Evolutionary conservation across 2,329 filamentous ascomycete species (phyloP).

Genomic region (Endoconidiophora polonica): DNA sequence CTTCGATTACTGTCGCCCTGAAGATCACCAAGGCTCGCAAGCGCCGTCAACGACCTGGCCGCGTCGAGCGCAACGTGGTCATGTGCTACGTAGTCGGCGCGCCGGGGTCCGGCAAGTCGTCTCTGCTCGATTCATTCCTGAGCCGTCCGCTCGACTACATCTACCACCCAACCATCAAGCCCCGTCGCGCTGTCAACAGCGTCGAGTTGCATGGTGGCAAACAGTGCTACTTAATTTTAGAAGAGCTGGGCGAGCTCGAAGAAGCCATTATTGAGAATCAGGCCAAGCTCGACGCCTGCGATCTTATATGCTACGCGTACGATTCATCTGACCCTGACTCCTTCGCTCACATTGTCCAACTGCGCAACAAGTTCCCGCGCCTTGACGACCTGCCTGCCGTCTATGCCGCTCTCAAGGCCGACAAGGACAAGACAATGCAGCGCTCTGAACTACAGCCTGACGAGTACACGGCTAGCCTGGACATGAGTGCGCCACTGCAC

Average conservation of each 20-base stretch:
- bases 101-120: constrained; percentile 74
- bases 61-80: constrained; percentile 87
- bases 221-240: constrained; percentile 89
- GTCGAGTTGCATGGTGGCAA: constrained; percentile 92
- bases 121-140: constrained; percentile 78
- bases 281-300: constrained; percentile 77
- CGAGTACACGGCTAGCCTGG: constrained; percentile 67
- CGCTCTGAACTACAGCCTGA: constrained; percentile 81
- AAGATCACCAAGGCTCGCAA: constrained; percentile 90
- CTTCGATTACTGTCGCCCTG: constrained; percentile 64
- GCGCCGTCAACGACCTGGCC: constrained; percentile 60
- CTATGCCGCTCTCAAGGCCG: constrained; percentile 86
- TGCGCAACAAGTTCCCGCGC: constrained; percentile 64
- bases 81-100: constrained; percentile 84
- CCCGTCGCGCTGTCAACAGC: constrained; percentile 83
- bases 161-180: constrained; percentile 89
- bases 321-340: constrained; percentile 95
- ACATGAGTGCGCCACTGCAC: constrained; percentile 83
- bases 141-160: constrained; percentile 69
- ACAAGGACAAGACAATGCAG: constrained; percentile 94
- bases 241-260: constrained; percentile 91
- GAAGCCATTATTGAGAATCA: constrained; percentile 86
- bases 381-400: constrained; percentile 81
- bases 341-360: constrained; percentile 74
- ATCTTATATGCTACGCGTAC: constrained; percentile 88